Conservation (phyloP, 2,329 filamentous ascomycete genomes). For the Aspergillus thermomutatus region DNA sequence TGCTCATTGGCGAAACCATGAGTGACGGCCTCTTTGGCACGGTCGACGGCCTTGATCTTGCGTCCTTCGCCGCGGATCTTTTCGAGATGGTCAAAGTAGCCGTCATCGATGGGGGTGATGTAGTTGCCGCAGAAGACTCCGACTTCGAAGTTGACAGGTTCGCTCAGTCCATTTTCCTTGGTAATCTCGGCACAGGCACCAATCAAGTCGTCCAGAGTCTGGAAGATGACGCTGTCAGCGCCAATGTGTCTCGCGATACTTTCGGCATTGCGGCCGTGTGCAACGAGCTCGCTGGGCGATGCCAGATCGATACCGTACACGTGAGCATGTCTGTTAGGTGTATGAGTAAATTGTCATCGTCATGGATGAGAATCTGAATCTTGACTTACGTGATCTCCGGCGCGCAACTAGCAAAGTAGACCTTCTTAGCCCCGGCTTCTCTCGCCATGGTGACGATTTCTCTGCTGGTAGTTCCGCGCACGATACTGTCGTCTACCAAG, state of each 20-base stretch:
- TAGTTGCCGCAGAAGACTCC: conserved; percentile 91
- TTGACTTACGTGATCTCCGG: conserved; percentile 65
- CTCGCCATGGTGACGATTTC: conserved; percentile 81
- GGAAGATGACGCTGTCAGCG: conserved; percentile 73
- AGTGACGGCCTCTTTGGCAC: conserved; percentile 62
- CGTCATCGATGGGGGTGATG: conserved; percentile 71
- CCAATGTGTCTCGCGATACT: conserved; percentile 66
- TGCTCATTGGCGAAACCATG: conserved; percentile 59
- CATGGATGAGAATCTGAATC: background rate
- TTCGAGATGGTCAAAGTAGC: conserved; percentile 80
- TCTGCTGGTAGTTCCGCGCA: conserved; percentile 76
- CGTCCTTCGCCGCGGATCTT: conserved; percentile 66
- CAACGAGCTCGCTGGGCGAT: conserved; percentile 67
- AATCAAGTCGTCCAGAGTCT: conserved; percentile 74
- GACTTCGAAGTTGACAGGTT: conserved; percentile 70
- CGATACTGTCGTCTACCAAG: conserved; percentile 86
- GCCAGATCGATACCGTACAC: conserved; percentile 81
- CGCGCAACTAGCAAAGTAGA: conserved; percentile 78
- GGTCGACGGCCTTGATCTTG: conserved; percentile 64
- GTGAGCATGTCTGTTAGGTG: conserved; percentile 61
- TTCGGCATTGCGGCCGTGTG: conserved; percentile 60
- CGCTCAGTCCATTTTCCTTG: conserved; percentile 50
- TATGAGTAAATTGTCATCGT: conserved; percentile 4
- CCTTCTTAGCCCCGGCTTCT: conserved; percentile 76
- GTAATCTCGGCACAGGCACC: conserved; percentile 72